Evolutionary conservation across 2,329 filamentous ascomycete species (phyloP), one percentile per base, ranked within the genome.

Genomic region (Claviceps cyperi): DNA sequence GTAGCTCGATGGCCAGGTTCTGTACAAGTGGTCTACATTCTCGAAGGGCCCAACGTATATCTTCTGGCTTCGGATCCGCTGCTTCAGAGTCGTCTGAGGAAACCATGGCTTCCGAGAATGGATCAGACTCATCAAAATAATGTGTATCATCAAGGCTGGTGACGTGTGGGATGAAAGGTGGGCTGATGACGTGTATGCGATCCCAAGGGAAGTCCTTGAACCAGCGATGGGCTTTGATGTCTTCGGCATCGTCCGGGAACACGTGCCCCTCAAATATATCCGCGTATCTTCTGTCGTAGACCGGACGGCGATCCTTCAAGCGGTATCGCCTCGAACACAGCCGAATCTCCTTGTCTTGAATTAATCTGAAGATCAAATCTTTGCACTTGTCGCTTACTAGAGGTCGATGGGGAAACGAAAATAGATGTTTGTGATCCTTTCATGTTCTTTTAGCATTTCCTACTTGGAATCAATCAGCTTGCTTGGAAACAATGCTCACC

Each of bases 221-320:
- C 76, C 91, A 97, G 11, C 80, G 78, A 66, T 97, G 92, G 3
- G 75, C 68, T 63, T 94, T 96, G 71, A 97, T 94, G 50, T 96
- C 89, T 55, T 86, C 80, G 1, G 86, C 90, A 59, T 94, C 90
- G 53, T 92, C 77, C 0, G 85, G 73, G 59, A 88, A 91, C 4
- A 97, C 90, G 50, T 84, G 83, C 35, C 80, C 72, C 1, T 69
- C 58, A 49, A 59, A 56, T 4, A 55, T 51, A n/a, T 63, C 62
- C 9, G 51, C 55, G 32, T 50, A 52, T 22, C 53, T 53, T 13
- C 52, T 55, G 3, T 50, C 24, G 6, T 62, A 58, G 9, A 57
- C 51, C 1, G 59, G 55, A 13, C 50, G 55, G 24, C 62, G 57
- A 40, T 92, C 84, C 56, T 84, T 85, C 51, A 78, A 70, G 41